Evolutionary conservation across 2,329 filamentous ascomycete species (phyloP), one percentile per base, ranked within the genome.

Genomic region (Penicillium sclerotiorum): DNA sequence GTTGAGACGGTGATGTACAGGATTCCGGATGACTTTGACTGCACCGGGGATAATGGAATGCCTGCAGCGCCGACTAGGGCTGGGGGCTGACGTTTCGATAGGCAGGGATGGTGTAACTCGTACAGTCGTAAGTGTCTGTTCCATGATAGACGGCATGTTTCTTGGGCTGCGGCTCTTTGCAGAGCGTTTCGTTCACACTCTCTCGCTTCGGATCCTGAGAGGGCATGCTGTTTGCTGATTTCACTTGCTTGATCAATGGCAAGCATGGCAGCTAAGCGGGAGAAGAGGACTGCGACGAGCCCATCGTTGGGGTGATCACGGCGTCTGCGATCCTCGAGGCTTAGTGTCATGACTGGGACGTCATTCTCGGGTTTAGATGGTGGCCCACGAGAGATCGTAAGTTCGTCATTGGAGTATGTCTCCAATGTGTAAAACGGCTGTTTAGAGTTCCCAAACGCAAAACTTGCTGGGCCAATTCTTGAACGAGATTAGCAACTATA

Each of bases 181-280:
- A 79, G 67, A 3, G 77, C 76, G 28, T 75, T 68, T 6, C 59
- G 66, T 57, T 78, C 72, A 4, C 75, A 65, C 18, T 76, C 69
- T 25, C 70, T 63, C 13, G 73, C 68, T 18, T 76, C 69, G 4
- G 68, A 62, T 12, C 72, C 68, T 3, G 70, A 59, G 7, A 79
- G 64, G 9, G 65, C 57, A 46, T 77, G 70, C 40, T 72, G 56
- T 33, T 68, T 68, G 18, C 71, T 68, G 23, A 76, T 55, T 12
- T 71, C 68, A 11, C 64, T 63, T 11, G 74, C 72, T 45, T 77
- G 71, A 33, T 78, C 75, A 23, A 78, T 72, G 7, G 77, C 77
- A 17, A 78, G 64, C 61, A 79, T 74, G 38, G 74, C 76, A 12
- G 77, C 77, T 15, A 78, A 61, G 41, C 74, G 73, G n/a, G 77